These are phyloP conservation scores for Boletus huronensis DNA, from an alignment of 768 basidiomycete species.

Conservation along the genomic window DNA sequence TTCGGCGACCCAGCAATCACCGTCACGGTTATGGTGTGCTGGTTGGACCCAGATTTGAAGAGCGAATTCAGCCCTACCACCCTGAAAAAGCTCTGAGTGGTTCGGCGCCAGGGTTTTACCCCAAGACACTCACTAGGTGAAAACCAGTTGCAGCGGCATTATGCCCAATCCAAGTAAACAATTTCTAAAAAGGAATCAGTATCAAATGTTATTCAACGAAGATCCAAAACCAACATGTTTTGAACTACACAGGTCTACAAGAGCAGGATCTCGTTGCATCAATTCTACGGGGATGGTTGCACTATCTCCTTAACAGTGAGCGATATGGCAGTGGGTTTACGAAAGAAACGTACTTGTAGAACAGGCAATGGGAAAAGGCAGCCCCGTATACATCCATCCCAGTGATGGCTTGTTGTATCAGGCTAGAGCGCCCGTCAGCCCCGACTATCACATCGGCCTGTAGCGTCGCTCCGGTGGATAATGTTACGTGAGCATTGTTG, in stretches of 20 bases:
- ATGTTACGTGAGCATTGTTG: slow-evolving; percentile 32
- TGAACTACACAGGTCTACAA: slow-evolving; percentile 31
- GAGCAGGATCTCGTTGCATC: slow-evolving; percentile 40
- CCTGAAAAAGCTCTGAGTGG: slow-evolving; percentile 28
- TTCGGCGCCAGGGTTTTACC: neutral
- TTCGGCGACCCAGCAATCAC: slow-evolving; percentile 34
- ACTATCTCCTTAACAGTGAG: slow-evolving; percentile 23
- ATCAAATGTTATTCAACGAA: neutral
- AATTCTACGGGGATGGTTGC: slow-evolving; percentile 38
- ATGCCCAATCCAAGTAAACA: slow-evolving; percentile 21
- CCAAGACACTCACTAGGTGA: slow-evolving; percentile 18
- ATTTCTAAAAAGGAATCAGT: slow-evolving; percentile 9
- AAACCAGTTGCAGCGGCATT: slow-evolving; percentile 21
- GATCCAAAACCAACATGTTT: slow-evolving; percentile 12
- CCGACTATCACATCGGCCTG: slow-evolving; percentile 54
- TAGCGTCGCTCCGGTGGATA: slow-evolving; percentile 42
- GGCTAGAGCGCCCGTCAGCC: slow-evolving; percentile 54
- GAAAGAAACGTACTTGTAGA: slow-evolving; percentile 42
- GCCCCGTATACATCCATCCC: slow-evolving; percentile 29
- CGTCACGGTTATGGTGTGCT: slow-evolving; percentile 27
- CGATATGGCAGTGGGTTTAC: neutral
- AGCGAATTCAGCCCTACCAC: slow-evolving; percentile 36
- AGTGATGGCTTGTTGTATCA: slow-evolving; percentile 35
- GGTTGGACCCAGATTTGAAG: slow-evolving; percentile 26
- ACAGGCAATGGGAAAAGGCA: slow-evolving; percentile 27